Base-by-base conservation (phyloP, 1,284 basidiomycete species). In the Flammula alnicola region DNA sequence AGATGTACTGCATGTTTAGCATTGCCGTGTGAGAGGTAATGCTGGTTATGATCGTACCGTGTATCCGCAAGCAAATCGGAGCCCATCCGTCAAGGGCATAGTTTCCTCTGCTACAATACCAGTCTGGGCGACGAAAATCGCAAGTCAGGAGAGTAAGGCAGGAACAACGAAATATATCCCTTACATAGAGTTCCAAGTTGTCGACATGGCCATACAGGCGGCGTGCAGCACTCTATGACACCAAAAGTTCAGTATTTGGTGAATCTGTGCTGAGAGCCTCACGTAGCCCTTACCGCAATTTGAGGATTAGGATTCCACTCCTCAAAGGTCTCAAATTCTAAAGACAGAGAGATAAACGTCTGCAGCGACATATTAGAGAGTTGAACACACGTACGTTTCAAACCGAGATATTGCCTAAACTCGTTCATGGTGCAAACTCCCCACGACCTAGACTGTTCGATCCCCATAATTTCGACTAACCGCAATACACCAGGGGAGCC, bases 291-390 rank as follows among this genome's bases (percentile, higher is more conserved):
- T 49, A 69, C 62, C 30, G 72, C 72, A 44, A 84, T 73, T 41
- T 73, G 73, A 1, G 71, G 66, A 51, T 80, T 75, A 0, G 73
- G 65, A 59, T 80, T 83, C 83, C 83, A 86, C 27, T 86, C 82
- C 56, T 77, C 70, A 59, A 83, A 81, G 26, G 57, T 65, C 20
- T 65, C 59, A 52, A 75, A 78, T 39, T 63, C 72, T 74, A 48
- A 26, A 47, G 14, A 30, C 33, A 41, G 36, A 29, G 11, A 10
- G 26, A 20, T 22, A 12, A 19, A 16, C 41, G 4, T 36, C 11
- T 37, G 9, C 41, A 29, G 23, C 8, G 45, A 25, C 11, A 25
- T 29, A 29, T 17, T 29, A 45, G 11, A 31, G 14, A 9, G n/a
- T n/a, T n/a, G n/a, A 37, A 14, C 19, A 14, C 8, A 66, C 70